phyloP scores from a whole-genome alignment of 73 alveolate genomes.

The Paramecium pentaurelia region DNA sequence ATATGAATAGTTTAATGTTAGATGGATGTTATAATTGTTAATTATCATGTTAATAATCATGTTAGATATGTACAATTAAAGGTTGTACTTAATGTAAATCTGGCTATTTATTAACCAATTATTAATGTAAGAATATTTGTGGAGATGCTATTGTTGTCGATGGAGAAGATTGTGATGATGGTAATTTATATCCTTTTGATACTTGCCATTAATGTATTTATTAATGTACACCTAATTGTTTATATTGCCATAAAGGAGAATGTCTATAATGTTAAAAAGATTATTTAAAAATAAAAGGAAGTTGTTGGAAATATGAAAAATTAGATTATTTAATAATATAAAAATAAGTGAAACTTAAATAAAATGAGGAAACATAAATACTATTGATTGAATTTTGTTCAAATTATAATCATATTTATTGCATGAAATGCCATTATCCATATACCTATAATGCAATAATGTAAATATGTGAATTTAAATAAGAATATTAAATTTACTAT shows the following conservation, averaged over 20 bases:
- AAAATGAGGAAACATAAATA: not conserved
- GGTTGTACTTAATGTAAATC: not conserved
- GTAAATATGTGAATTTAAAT: not conserved
- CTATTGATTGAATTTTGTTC: not conserved
- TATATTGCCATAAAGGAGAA: not conserved
- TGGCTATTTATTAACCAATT: not conserved
- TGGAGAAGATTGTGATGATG: conserved; percentile 21
- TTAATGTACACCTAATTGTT: not conserved
- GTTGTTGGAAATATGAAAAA: not conserved
- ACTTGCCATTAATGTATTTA: not conserved
- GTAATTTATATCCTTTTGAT: not conserved
- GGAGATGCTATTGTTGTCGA: not conserved
- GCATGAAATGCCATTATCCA: not conserved
- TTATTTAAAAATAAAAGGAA: not conserved
- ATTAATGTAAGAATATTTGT: not conserved
- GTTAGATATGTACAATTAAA: not conserved
- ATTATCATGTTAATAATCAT: not conserved
- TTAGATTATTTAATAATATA: not conserved
- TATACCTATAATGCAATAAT: not conserved
- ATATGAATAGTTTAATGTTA: not conserved
- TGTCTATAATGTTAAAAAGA: not conserved
- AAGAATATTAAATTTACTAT: not conserved
- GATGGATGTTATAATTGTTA: not conserved
- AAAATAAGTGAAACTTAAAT: not conserved
- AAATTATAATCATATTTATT: not conserved